Evolutionary conservation across 768 basidiomycete species (phyloP).

Genomic region (Coprinellus micaceus): DNA sequence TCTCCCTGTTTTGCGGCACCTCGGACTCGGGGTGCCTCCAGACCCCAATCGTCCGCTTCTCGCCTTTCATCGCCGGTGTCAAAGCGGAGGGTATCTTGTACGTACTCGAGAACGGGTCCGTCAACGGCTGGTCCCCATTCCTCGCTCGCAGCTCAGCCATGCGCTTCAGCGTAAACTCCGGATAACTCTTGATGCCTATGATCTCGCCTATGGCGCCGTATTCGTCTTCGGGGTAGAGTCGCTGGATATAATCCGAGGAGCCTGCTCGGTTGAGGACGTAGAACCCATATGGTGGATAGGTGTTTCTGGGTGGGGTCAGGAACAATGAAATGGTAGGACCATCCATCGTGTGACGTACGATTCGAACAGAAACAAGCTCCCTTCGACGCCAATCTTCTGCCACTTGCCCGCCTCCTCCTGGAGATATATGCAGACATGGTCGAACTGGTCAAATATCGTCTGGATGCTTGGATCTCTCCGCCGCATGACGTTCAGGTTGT

Average conservation of each 20-base stretch:
- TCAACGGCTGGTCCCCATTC: slow-evolving; percentile 24
- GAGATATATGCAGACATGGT: slow-evolving; percentile 74
- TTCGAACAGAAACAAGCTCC: slow-evolving; percentile 88
- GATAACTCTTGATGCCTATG: slow-evolving; percentile 71
- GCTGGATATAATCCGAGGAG: slow-evolving; percentile 71
- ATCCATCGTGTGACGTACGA: slow-evolving; percentile 44
- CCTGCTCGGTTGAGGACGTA: slow-evolving; percentile 83
- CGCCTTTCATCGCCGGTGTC: slow-evolving; percentile 54
- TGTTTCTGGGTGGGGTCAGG: slow-evolving; percentile 41
- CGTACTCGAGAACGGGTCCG: slow-evolving; percentile 47
- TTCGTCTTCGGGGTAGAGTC: slow-evolving; percentile 75
- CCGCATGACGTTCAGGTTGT: slow-evolving; percentile 78
- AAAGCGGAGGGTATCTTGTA: slow-evolving; percentile 45
- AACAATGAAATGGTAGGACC: not conserved
- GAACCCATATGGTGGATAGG: slow-evolving; percentile 81
- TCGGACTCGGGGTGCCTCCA: slow-evolving; percentile 57
- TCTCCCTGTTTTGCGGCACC: slow-evolving; percentile 65
- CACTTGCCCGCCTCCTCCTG: slow-evolving; percentile 71
- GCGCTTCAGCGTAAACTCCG: slow-evolving; percentile 57
- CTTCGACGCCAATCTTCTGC: slow-evolving; percentile 82
- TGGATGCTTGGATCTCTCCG: slow-evolving; percentile 76
- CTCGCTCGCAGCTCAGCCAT: slow-evolving; percentile 34
- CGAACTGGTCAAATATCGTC: slow-evolving; percentile 84
- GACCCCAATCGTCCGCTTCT: slow-evolving; percentile 57
- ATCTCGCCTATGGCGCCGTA: slow-evolving; percentile 59